Base-by-base conservation (phyloP, 2,329 filamentous ascomycete species). In the Talaromyces funiculosus region DNA sequence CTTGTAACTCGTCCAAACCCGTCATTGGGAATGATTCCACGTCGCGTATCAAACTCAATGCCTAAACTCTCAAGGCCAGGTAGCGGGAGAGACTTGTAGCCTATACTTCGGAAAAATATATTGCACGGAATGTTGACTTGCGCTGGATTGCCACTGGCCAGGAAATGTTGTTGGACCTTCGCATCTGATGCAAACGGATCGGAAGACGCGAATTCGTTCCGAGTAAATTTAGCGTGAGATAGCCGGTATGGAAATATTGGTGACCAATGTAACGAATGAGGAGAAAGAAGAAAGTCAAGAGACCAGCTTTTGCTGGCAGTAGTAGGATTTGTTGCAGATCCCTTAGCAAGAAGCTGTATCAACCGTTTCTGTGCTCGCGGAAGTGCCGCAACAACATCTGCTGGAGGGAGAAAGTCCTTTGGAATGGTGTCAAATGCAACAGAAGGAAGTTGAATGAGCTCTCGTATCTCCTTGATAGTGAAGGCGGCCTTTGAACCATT, bases 381-480 rank as follows among this genome's bases (percentile, higher is more conserved):
- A 7, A 97, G 80, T n/a, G 79, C 81, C 33, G 86, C 84, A 40
- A 88, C 77, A 59, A 90, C 81, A 0, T 81, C 69, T 14, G 75
- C 71, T 1, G 75, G 72, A 0, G 92, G 91, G 51, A 94, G 80
- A 6, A 96, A 78, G 1, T 82, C 78, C 61, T 78, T 73, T 59
- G 90, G 82, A 29, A 93, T 80, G 1, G 88, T 84, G 59, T 87
- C 82, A 68, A 96, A 95, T 14, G 81, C 82, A 9, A 95, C 87
- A 0, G 78, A 79, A 0, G 85, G 83, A 2, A 97, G 81, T 54
- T 89, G 88, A 77, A 96, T 86, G 3, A 99, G 78, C 74, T 99
- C 94, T 37, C 94, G 86, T 16, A 91, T 78, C 77, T 99, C 94
- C 74, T 97, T 97, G 72, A 96, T 96, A 0, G 93, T 97, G 68